A percentile compares a stretch with the other conserved stretches of the same genome.
phyloP scores from a whole-genome alignment of 2,329 filamentous ascomycete species.

The Colletotrichum kahawae region DNA sequence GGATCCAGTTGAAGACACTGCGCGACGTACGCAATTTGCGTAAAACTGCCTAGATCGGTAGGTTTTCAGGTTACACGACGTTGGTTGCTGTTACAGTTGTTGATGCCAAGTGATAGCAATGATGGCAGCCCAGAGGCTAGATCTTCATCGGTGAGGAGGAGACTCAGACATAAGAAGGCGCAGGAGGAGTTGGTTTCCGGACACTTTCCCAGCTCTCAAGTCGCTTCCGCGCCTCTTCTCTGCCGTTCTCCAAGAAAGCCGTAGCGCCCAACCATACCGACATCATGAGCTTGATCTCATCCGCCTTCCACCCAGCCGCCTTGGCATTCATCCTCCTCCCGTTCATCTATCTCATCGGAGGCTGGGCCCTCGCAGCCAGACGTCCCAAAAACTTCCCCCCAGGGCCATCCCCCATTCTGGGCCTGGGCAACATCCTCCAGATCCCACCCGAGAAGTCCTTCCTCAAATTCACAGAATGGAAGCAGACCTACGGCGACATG shows the following conservation, averaged over 20 bases:
- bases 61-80: background rate
- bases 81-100: background rate
- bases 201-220: background rate
- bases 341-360: background rate
- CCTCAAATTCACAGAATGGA: slow-evolving; percentile 35
- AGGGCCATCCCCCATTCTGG: slow-evolving; percentile 23
- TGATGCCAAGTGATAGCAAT: background rate
- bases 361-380: background rate
- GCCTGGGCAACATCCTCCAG: slow-evolving; percentile 31
- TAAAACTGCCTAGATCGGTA: background rate
- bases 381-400: slow-evolving; percentile 24
- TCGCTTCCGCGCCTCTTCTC: background rate
- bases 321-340: background rate
- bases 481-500: slow-evolving; percentile 37
- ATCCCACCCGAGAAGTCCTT: slow-evolving; percentile 29
- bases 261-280: background rate
- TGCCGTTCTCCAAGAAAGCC: background rate
- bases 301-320: background rate
- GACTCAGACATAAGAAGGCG: background rate
- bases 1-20: background rate
- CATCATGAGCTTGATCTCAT: background rate
- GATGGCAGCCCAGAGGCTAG: background rate
- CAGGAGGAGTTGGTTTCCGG: background rate
- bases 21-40: background rate
- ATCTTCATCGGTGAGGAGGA: background rate